phyloP scores from a whole-genome alignment of 2,329 filamentous ascomycete species.

The Endoconidiophora polonica region DNA sequence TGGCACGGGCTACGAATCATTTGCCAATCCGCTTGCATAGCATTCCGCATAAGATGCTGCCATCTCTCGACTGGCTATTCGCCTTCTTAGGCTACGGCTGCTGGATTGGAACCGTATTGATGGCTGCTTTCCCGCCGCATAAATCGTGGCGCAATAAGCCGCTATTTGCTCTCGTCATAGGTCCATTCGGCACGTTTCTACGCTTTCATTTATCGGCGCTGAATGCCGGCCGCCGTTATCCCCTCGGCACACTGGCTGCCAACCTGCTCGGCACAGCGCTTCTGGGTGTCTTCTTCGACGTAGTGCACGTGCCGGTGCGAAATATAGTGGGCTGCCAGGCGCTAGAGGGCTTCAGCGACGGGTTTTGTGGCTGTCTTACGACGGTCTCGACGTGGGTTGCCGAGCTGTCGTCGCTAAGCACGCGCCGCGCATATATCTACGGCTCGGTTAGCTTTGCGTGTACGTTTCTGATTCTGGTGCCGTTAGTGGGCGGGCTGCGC shows the following conservation, averaged over 20 bases:
- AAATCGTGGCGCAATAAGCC: constrained; percentile 60
- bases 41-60: constrained; percentile 17
- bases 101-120: constrained; percentile 62
- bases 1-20: constrained; percentile 50
- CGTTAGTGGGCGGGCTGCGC: constrained; percentile 57
- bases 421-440: constrained; percentile 49
- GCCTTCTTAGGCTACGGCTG: constrained; percentile 52
- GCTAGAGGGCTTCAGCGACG: constrained; percentile 48
- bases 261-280: constrained; percentile 65
- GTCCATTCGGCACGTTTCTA: constrained; percentile 59
- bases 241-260: constrained; percentile 68
- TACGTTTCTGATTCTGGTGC: constrained; percentile 42
- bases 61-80: constrained; percentile 42
- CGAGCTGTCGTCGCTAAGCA: constrained; percentile 37
- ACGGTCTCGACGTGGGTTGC: constrained; percentile 52
- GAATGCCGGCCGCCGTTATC: constrained; percentile 62
- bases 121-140: constrained; percentile 56
- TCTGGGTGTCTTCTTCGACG: constrained; percentile 59
- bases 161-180: constrained; percentile 65
- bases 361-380: constrained; percentile 50
- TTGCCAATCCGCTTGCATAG: background rate
- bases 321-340: constrained; percentile 49
- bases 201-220: constrained; percentile 56
- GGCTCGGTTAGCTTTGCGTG: constrained; percentile 41
- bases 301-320: constrained; percentile 47